Base-by-base conservation (phyloP, 176 grass and related monocot genomes). In the Urochloa ruziziensis region DNA sequence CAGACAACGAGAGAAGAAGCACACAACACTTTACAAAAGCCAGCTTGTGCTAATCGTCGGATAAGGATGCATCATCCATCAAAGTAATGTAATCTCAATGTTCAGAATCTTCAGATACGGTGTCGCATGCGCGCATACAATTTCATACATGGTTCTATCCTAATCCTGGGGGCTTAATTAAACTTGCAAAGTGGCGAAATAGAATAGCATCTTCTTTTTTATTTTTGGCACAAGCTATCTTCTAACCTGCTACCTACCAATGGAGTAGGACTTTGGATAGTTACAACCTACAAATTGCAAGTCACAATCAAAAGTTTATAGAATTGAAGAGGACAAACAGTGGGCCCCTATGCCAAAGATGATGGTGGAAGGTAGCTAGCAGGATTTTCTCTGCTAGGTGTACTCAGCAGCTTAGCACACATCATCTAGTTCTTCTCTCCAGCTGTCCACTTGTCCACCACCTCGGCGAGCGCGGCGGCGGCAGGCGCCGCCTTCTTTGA, bases 401-500 rank as follows among this genome's bases (percentile, higher is more conserved):
- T 46, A 46, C 43, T 46, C 43, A 39, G 10, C 43, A 15, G 27
- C 27, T 30, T 29, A 1, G 39, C 39, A n/a, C n/a, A n/a, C n/a
- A 8, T 39, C 80, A 1, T 49, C 48, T 84, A 67, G 11, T 19
- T 8, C 21, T 81, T 61, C 0, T 19, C 35, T 0, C 5, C 70
- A 7, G 3, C 7, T 6, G 42, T 88, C 85, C 89, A 91, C 4
- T 2, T 64, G 0, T 10, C 27, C 2, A 72, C 81, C 24, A 91
- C 85, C 68, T 88, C 62, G 1, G 32, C 52, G 0, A 91, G 70
- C 9, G 85, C 81, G 1, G 36, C 0, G 4, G 85, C 34, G 27
- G 85, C 75, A n/a, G 34, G 25, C 34, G 12, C 89, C 89, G 0
- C 85, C 81, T 1, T 87, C 76, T 0, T 11, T 5, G 10, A 91